Evolutionary conservation across 495 filamentous ascomycete genomes (phyloP).

Genomic region (Aspergillus affinis): DNA sequence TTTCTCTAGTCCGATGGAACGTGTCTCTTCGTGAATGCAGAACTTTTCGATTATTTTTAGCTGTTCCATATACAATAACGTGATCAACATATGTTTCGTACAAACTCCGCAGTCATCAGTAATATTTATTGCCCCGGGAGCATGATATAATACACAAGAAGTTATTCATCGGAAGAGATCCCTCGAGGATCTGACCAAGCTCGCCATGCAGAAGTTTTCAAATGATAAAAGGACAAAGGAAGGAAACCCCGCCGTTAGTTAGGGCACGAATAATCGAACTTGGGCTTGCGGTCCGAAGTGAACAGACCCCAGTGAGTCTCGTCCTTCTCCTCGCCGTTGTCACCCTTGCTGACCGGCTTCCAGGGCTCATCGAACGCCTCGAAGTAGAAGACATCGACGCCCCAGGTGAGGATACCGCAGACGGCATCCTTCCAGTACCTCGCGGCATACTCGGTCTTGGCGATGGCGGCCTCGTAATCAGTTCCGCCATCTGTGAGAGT

Average conservation of each 20-base stretch:
- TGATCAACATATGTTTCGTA: not conserved
- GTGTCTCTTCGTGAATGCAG: too few relatives aligned
- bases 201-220: too few relatives aligned
- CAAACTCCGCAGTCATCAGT: too few relatives aligned
- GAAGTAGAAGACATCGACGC: slow-evolving; percentile 77
- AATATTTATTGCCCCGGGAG: not conserved
- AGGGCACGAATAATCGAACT: slow-evolving; percentile 62
- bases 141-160: slow-evolving; percentile 16
- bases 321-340: slow-evolving; percentile 63
- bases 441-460: slow-evolving; percentile 58
- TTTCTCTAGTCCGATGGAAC: too few relatives aligned
- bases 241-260: too few relatives aligned
- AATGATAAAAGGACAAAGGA: too few relatives aligned
- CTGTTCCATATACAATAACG: not conserved
- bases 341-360: slow-evolving; percentile 70
- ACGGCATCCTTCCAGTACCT: slow-evolving; percentile 66
- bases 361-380: slow-evolving; percentile 81
- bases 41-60: too few relatives aligned
- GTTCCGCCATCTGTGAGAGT: slow-evolving; percentile 50
- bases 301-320: slow-evolving; percentile 81
- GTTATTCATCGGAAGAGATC: not conserved
- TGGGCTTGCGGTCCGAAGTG: slow-evolving; percentile 58
- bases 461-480: slow-evolving; percentile 63
- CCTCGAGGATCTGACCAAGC: too few relatives aligned
- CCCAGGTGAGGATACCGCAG: slow-evolving; percentile 70